Base-by-base conservation (phyloP, 352 stramenopile species). In the Pythium graminicola region DNA sequence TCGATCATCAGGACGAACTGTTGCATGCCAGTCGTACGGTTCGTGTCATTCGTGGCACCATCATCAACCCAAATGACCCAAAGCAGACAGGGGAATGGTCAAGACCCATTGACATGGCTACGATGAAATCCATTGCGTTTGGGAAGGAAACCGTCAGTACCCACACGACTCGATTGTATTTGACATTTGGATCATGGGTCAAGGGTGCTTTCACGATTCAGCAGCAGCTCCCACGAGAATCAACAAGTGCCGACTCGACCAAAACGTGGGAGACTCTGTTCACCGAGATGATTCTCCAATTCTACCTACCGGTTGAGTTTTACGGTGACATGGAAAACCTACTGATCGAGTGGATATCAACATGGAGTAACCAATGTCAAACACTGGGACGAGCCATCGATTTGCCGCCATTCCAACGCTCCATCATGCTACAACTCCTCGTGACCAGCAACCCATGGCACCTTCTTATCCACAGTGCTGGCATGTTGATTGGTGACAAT, bases 301-400 rank as follows among this genome's bases (percentile, higher is more conserved):
- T 88, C 49, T 90, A 87, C 32, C 54, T 90, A n/a, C 69, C 58
- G 1, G 23, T 88, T 5, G 54, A 90, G 51, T 90, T 85, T 40
- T 31, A 70, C 35, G 53, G 46, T 26, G 52, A 67, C 24, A 45
- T 48, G 3, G 46, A 35, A 10, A 46, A 43, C 6, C 57, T 90
- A 0, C 39, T 76, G 0, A 32, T 36, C 7, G 35, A 59, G 7
- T 90, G 76, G 79, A 22, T 90, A 8, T 46, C 26, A 19, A 72
- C 62, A 10, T 88, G 74, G 79, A 57, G 85, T 13, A 60, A 44
- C 16, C 64, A 54, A 29, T 76, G 54, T 32, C 32, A 57, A 1
- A 13, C 13, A 0, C 7, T 10, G 5, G 23, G 17, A 2, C 3
- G 26, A 24, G 28, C 29, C 11, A 36, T 57, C 13, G 29, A 47